Evolutionary conservation across 208 protist species (phyloP), one percentile per base, ranked within the genome.

Genomic region (Crithidia expoeki): DNA sequence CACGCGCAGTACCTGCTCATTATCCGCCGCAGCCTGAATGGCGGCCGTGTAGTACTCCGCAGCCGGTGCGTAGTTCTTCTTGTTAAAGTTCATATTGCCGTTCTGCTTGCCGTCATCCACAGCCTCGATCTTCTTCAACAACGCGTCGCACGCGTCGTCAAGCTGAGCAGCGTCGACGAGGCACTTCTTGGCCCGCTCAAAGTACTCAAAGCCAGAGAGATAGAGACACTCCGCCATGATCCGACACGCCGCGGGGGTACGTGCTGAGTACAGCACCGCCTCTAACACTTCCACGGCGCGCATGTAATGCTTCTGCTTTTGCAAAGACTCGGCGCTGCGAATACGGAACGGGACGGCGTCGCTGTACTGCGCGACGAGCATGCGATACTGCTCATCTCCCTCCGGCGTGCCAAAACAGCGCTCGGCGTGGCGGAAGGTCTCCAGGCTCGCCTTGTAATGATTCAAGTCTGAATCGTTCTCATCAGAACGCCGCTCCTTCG

Each of bases 91-190:
- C 51, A 79, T 67, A 74, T 97, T 97, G 25, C 93, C 93, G 44
- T 86, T 87, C 69, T 97, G 88, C 67, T 97, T 97, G 27, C 80
- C 84, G 23, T 96, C 89, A 56, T 97, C 89, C 4, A 97, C 87
- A 3, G 84, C 46, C 62, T 94, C 77, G 62, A 95, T 89, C 33
- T 81, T 64, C 49, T 83, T 72, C 40, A 92, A 59, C 50, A 97
- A 74, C 28, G 88, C 76, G 1, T 58, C 66, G 65, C 89, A 96
- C 51, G 77, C 85, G 40, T 86, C 81, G 65, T 96, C 91, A n/a
- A 89, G 71, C 57, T 85, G 77, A 21, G 83, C 61, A 30, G 77
- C 83, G 25, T 90, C 83, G 17, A 44, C 40, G 56, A 94, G 72
- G 40, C 51, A 78, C 32, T 73, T 65, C 52, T 80, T 82, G 30